phyloP scores from a whole-genome alignment of 345 rosid genomes.

The Combretum micranthum region DNA sequence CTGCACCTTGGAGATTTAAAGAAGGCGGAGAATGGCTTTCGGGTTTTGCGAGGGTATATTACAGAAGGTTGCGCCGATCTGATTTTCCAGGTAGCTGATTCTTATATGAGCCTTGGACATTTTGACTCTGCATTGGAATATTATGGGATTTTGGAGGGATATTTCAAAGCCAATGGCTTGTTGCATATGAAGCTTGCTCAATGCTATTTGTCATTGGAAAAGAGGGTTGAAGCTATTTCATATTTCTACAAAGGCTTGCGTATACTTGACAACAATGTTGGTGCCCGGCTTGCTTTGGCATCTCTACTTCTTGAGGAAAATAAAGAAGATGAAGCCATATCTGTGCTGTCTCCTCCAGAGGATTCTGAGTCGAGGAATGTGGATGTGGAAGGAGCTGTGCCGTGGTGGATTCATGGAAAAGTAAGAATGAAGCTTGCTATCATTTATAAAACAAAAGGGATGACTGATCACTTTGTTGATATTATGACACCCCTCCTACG shows the following conservation, averaged over 20 bases:
- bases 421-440: conserved; percentile 69
- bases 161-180: conserved; percentile 32
- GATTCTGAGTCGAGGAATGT: conserved; percentile 21
- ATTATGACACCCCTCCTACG: conserved; percentile 62
- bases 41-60: conserved; percentile 31
- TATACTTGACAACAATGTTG: conserved; percentile 43
- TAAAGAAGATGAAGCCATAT: conserved; percentile 78
- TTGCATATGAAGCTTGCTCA: conserved; percentile 60
- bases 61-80: conserved; percentile 34
- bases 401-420: conserved; percentile 76
- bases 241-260: conserved; percentile 69
- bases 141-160: conserved; percentile 54
- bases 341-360: conserved; percentile 68
- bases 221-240: conserved; percentile 50
- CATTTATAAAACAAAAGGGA: conserved; percentile 71
- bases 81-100: conserved; percentile 53
- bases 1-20: conserved; percentile 54
- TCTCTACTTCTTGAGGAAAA: conserved; percentile 69
- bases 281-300: conserved; percentile 68
- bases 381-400: conserved; percentile 29
- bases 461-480: conserved; percentile 67
- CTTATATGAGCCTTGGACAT: conserved; percentile 51
- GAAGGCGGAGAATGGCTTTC: conserved; percentile 65
- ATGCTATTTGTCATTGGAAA: conserved; percentile 52
- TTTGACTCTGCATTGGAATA: conserved; percentile 62